Conservation (phyloP, 768 basidiomycete genomes). For the Kwoniella sp. region DNA sequence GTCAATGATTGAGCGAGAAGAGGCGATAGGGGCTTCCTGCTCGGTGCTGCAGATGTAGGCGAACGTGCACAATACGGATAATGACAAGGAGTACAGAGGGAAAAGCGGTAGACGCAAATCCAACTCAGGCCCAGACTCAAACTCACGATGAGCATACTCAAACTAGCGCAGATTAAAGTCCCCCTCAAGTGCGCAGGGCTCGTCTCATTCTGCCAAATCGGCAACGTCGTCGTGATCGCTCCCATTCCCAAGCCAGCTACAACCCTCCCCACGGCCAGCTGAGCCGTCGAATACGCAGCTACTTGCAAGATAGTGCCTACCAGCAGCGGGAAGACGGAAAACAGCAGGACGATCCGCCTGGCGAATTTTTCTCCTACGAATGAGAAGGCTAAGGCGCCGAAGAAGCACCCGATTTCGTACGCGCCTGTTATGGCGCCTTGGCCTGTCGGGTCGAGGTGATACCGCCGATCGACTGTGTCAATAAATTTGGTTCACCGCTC, state of each 20-base stretch:
- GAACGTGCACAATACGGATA: too few species aligned
- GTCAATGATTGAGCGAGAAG: too few species aligned
- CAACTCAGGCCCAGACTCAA: not conserved
- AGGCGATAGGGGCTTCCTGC: too few species aligned
- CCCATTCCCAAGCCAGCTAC: conserved; percentile 29
- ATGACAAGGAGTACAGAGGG: not conserved
- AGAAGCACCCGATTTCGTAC: conserved; percentile 27
- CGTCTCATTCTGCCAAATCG: conserved; percentile 32
- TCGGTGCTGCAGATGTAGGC: too few species aligned
- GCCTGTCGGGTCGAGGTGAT: conserved; percentile 17
- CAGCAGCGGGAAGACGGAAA: conserved; percentile 19
- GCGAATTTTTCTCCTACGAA: conserved; percentile 21
- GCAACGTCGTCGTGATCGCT: conserved; percentile 24
- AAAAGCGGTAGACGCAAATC: not conserved
- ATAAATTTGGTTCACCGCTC: too few species aligned
- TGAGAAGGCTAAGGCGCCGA: conserved; percentile 18
- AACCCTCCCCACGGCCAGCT: conserved; percentile 23
- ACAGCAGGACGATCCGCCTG: conserved; percentile 13
- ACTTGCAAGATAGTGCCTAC: conserved; percentile 23
- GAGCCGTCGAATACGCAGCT: conserved; percentile 12
- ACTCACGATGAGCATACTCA: conserved; percentile 32
- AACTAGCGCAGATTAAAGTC: conserved; percentile 25
- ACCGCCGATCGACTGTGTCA: conserved; percentile 19
- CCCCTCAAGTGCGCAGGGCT: conserved; percentile 24
- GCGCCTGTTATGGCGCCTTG: conserved; percentile 24